A percentile compares a stretch with the other conserved stretches of the same genome.
These are phyloP conservation scores for Rutstroemia sp. DNA, from an alignment of 2,329 filamentous ascomycete genomes.

Conservation along the genomic window DNA sequence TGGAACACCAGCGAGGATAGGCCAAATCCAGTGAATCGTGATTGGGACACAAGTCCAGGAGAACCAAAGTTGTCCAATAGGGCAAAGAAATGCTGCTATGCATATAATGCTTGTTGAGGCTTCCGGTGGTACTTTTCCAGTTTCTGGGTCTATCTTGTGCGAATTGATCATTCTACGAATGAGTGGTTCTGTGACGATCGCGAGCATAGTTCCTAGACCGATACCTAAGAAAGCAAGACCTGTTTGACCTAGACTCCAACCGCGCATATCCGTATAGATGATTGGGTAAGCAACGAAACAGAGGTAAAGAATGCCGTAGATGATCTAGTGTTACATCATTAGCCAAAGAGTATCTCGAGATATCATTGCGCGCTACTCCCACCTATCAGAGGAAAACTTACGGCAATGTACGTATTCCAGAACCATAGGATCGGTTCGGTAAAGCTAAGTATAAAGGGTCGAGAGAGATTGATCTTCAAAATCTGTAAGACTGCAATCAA, in stretches of 20 bases:
- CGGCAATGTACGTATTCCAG: conserved; percentile 60
- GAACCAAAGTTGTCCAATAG: conserved; percentile 77
- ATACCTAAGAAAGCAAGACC: conserved; percentile 74
- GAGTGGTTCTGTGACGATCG: conserved; percentile 60
- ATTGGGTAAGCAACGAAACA: conserved; percentile 89
- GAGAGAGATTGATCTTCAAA: conserved; percentile 66
- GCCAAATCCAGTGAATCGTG: conserved; percentile 73
- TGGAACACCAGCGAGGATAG: conserved; percentile 69
- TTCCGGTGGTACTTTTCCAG: conserved; percentile 67
- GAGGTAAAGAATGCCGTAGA: conserved; percentile 82
- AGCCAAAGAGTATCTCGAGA: not conserved
- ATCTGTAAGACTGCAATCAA: conserved; percentile 52
- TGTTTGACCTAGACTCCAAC: conserved; percentile 66
- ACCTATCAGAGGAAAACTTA: conserved; percentile 12
- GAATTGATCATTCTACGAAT: conserved; percentile 70
- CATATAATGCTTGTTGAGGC: conserved; percentile 75
- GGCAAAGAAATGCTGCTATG: conserved; percentile 66
- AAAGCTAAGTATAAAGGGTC: conserved; percentile 69
- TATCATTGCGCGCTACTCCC: not conserved
- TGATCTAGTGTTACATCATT: conserved; percentile 36
- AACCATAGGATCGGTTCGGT: conserved; percentile 77
- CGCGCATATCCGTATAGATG: conserved; percentile 65
- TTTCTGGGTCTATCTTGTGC: conserved; percentile 67
- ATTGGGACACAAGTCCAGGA: conserved; percentile 77
- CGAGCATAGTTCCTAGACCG: conserved; percentile 55